Conservation (phyloP, 2,329 filamentous ascomycete species). For the Fusarium sublunatum region DNA sequence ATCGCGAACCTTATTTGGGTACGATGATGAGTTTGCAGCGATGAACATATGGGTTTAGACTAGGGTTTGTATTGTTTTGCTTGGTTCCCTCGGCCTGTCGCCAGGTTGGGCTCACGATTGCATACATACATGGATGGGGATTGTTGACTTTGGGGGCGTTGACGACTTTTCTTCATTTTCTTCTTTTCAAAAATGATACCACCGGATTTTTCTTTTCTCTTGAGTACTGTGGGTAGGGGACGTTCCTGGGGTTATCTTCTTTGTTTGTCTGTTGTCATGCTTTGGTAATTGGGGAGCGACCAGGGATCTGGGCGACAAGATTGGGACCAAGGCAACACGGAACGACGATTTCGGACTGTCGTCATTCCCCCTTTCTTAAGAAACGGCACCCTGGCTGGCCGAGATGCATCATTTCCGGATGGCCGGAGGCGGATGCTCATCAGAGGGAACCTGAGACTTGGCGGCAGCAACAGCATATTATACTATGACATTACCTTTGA, state of each 20-base stretch:
- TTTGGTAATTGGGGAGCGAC: slow-evolving; percentile 28
- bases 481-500: slow-evolving; percentile 15
- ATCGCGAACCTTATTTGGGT: slow-evolving; percentile 4
- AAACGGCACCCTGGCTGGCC: background rate
- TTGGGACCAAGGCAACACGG: slow-evolving; percentile 1
- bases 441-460: slow-evolving; percentile 4
- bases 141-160: slow-evolving; percentile 43
- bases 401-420: background rate
- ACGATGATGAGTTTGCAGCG: slow-evolving; percentile 27
- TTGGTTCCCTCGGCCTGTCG: slow-evolving; percentile 39
- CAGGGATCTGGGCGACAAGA: background rate
- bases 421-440: slow-evolving; percentile 3
- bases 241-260: slow-evolving; percentile 8
- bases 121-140: slow-evolving; percentile 40
- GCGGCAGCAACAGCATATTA: slow-evolving; percentile 18
- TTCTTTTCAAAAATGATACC: slow-evolving; percentile 46
- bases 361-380: background rate
- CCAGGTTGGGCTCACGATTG: slow-evolving; percentile 43
- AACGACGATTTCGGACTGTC: background rate
- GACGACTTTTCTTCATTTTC: slow-evolving; percentile 32
- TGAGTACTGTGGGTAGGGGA: slow-evolving; percentile 14
- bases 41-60: slow-evolving; percentile 40
- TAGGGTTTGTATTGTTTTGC: slow-evolving; percentile 40
- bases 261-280: slow-evolving; percentile 8
- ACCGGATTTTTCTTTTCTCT: slow-evolving; percentile 33